Conservation (phyloP, 2,329 filamentous ascomycete genomes). For the Aspergillus sp. region DNA sequence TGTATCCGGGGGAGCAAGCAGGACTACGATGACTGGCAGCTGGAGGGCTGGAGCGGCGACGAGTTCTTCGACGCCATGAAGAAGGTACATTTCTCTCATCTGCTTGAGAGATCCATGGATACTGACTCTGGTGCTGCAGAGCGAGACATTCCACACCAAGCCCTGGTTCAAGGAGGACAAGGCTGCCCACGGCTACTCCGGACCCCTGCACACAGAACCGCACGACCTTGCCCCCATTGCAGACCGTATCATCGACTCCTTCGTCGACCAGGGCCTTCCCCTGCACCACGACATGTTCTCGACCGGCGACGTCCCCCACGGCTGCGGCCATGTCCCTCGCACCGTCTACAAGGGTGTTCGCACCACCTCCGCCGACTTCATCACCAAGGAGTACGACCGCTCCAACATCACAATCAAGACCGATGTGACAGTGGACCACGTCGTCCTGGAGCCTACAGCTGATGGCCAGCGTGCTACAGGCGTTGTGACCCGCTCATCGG, state of each 20-base stretch:
- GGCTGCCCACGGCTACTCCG: constrained; percentile 51
- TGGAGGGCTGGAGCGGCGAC: constrained; percentile 56
- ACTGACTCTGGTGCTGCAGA: constrained; percentile 24
- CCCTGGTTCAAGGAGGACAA: constrained; percentile 55
- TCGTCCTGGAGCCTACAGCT: constrained; percentile 45
- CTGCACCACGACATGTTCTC: constrained; percentile 62
- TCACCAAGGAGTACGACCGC: constrained; percentile 43
- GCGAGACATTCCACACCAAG: constrained; percentile 60
- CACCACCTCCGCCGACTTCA: constrained; percentile 56
- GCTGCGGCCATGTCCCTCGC: constrained; percentile 56
- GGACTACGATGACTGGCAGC: constrained; percentile 56
- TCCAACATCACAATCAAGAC: constrained; percentile 52
- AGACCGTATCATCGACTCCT: constrained; percentile 54
- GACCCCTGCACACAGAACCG: constrained; percentile 57
- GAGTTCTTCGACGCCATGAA: constrained; percentile 59
- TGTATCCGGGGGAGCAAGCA: constrained; percentile 45
- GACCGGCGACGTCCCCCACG: constrained; percentile 52
- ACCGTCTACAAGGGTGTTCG: constrained; percentile 55
- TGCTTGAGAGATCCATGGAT: background rate
- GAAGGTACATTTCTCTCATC: constrained; percentile 41
- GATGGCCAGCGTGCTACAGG: constrained; percentile 44
- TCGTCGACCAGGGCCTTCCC: constrained; percentile 55
- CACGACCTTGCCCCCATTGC: constrained; percentile 62
- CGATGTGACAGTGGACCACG: constrained; percentile 53
- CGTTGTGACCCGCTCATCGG: constrained; percentile 21